Evolutionary conservation across 2,329 filamentous ascomycete species (phyloP).

Genomic region (Gremmenia infestans): DNA sequence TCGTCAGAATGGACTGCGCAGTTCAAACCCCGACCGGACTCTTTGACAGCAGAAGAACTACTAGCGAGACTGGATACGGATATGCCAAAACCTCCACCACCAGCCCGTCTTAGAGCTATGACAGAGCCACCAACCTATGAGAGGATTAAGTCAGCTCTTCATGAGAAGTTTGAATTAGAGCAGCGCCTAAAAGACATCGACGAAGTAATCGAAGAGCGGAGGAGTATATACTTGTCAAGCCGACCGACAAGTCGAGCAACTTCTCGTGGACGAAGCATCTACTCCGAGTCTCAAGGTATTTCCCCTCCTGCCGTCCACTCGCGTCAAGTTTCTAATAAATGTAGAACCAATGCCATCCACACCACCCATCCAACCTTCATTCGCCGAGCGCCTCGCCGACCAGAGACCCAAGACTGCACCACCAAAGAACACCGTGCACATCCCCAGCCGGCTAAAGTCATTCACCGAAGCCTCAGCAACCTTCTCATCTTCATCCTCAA

Average conservation of each 20-base stretch:
- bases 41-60: slow-evolving; percentile 24
- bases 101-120: slow-evolving; percentile 25
- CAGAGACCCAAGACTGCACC: slow-evolving; percentile 33
- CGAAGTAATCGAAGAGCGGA: slow-evolving; percentile 50
- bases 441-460: slow-evolving; percentile 29
- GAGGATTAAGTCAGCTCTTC: slow-evolving; percentile 28
- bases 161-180: slow-evolving; percentile 49
- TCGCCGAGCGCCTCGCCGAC: slow-evolving; percentile 33
- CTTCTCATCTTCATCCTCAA: slow-evolving; percentile 10
- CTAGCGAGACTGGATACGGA: slow-evolving; percentile 22
- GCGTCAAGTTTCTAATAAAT: slow-evolving; percentile 7
- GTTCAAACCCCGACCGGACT: slow-evolving; percentile 19
- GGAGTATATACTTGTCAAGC: slow-evolving; percentile 47
- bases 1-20: slow-evolving; percentile 23
- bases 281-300: slow-evolving; percentile 25
- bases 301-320: neutral
- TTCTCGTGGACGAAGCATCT: slow-evolving; percentile 23
- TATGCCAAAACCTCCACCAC: slow-evolving; percentile 21
- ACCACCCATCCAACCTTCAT: slow-evolving; percentile 38
- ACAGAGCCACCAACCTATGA: slow-evolving; percentile 29
- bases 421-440: slow-evolving; percentile 30
- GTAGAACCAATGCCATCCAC: slow-evolving; percentile 51
- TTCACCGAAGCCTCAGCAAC: slow-evolving; percentile 31
- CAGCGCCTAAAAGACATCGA: slow-evolving; percentile 55
- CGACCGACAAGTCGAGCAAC: slow-evolving; percentile 26